phyloP scores from a whole-genome alignment of 768 basidiomycete genomes.

The Coprinopsis strossmayeri region DNA sequence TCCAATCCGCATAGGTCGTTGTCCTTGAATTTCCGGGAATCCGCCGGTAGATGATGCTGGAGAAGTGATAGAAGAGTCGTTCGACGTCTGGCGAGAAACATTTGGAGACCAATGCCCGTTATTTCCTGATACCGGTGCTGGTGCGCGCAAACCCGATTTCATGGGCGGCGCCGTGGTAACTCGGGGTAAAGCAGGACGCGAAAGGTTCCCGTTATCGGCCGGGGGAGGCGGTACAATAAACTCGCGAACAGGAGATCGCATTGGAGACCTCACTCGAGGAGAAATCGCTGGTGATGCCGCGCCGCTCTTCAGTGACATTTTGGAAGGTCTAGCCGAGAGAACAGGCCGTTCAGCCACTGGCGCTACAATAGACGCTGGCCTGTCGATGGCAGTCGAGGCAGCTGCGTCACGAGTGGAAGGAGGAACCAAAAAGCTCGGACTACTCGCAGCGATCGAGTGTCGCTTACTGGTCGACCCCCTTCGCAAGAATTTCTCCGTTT shows the following conservation, averaged over 20 bases:
- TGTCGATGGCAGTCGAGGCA: background rate
- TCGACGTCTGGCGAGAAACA: conserved; percentile 37
- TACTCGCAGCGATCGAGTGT: background rate
- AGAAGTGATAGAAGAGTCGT: conserved; percentile 44
- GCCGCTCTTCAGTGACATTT: background rate
- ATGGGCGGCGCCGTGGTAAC: conserved; percentile 11
- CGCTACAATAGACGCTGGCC: background rate
- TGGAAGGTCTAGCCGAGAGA: conserved; percentile 1
- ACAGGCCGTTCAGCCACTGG: background rate
- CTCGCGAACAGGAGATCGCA: conserved; percentile 17
- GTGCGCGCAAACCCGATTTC: conserved; percentile 5
- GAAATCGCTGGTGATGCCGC: conserved; percentile 1
- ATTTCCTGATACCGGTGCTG: conserved; percentile 12
- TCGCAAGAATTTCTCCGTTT: background rate
- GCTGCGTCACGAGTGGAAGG: conserved; percentile 2
- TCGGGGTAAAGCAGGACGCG: conserved; percentile 9
- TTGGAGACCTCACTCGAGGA: conserved; percentile 16
- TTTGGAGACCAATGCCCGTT: conserved; percentile 14
- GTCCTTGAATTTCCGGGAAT: conserved; percentile 30
- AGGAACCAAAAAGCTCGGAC: conserved; percentile 1
- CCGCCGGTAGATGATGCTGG: conserved; percentile 45
- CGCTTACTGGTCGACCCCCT: background rate
- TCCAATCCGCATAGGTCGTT: conserved; percentile 33
- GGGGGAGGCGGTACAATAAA: conserved; percentile 18
- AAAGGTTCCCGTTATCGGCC: conserved; percentile 5